Conservation (phyloP, 768 basidiomycete genomes). For the Trametes cingulata region DNA sequence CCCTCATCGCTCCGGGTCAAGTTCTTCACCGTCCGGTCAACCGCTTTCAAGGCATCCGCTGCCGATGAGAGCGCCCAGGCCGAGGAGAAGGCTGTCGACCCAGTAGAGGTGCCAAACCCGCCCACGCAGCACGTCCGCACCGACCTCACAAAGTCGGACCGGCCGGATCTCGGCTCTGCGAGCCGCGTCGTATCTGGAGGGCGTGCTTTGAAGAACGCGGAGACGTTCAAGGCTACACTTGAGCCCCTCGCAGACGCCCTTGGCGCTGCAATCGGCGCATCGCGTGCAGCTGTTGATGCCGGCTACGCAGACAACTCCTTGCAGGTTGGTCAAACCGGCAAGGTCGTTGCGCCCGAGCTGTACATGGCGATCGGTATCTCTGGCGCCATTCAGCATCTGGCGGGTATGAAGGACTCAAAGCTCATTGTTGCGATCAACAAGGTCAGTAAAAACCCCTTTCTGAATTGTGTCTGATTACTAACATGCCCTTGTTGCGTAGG, state of each 20-base stretch:
- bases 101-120: constrained; percentile 57
- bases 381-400: constrained; percentile 97
- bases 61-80: constrained; percentile 54
- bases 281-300: constrained; percentile 95
- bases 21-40: constrained; percentile 92
- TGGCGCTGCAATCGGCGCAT: constrained; percentile 97
- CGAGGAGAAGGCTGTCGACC: constrained; percentile 60
- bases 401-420: constrained; percentile 99
- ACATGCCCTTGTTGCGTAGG: constrained; percentile 45
- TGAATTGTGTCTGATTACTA: background rate
- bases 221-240: constrained; percentile 84
- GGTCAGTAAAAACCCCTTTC: constrained; percentile 42
- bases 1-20: constrained; percentile 79
- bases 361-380: constrained; percentile 98
- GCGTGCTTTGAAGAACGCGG: constrained; percentile 89
- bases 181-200: constrained; percentile 92
- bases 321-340: constrained; percentile 99
- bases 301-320: constrained; percentile 97
- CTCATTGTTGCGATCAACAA: constrained; percentile 98
- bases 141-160: constrained; percentile 82
- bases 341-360: constrained; percentile 94
- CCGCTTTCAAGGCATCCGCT: constrained; percentile 76
- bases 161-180: constrained; percentile 90
- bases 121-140: constrained; percentile 70
- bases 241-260: constrained; percentile 92